A percentile compares a stretch with the other conserved stretches of the same genome.
Evolutionary conservation across 208 protist species (phyloP).

Genomic region (Kentomonas sorsogonicus): DNA sequence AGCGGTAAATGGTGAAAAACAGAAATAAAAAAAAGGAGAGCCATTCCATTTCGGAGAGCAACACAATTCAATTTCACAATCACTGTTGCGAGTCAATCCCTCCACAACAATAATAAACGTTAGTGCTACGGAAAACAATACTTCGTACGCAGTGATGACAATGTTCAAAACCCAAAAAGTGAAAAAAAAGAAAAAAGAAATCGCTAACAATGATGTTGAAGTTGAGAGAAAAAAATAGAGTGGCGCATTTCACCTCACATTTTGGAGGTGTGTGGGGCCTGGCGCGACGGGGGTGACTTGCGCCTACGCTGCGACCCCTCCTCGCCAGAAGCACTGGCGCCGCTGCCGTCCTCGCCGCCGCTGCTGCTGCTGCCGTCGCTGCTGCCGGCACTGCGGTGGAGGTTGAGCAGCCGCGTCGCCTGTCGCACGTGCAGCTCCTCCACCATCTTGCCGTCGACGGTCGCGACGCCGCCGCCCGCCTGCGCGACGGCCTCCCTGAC

Average conservation of each 20-base stretch:
- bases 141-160: background rate
- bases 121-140: background rate
- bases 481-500: conserved; percentile 29
- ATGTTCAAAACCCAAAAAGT: background rate
- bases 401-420: conserved; percentile 26
- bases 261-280: background rate
- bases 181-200: conserved; percentile 13
- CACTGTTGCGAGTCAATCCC: too few species aligned
- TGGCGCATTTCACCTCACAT: too few species aligned
- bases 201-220: conserved; percentile 6
- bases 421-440: conserved; percentile 65
- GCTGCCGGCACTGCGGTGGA: conserved; percentile 37
- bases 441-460: conserved; percentile 56
- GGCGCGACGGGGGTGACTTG: conserved; percentile 1
- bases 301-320: background rate
- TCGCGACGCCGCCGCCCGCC: conserved; percentile 26
- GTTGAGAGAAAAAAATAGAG: conserved; percentile 14
- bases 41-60: background rate
- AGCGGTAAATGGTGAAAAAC: background rate
- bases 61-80: too few species aligned
- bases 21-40: background rate
- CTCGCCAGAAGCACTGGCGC: background rate
- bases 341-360: conserved; percentile 5
- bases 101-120: too few species aligned
- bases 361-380: conserved; percentile 15